These are phyloP conservation scores for Megacollybia platyphylla DNA, from an alignment of 1,284 basidiomycete species.

Conservation along the genomic window DNA sequence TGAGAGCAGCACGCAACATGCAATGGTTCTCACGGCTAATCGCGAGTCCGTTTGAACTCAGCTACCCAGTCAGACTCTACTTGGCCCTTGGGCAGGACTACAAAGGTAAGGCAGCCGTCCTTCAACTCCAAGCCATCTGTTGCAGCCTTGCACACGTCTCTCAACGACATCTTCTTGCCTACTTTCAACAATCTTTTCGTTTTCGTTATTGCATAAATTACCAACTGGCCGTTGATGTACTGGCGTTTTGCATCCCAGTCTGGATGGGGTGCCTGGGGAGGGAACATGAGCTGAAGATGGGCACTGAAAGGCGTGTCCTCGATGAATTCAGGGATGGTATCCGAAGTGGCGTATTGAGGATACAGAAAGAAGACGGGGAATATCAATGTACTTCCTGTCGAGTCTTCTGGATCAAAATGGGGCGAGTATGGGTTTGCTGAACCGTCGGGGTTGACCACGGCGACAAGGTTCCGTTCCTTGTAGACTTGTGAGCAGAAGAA, in stretches of 20 bases:
- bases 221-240: slow-evolving; percentile 57
- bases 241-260: slow-evolving; percentile 73
- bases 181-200: slow-evolving; percentile 75
- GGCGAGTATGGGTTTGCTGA: slow-evolving; percentile 43
- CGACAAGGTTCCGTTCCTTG: slow-evolving; percentile 56
- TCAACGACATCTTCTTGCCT: slow-evolving; percentile 78
- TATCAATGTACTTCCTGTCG: slow-evolving; percentile 47
- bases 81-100: slow-evolving; percentile 75
- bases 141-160: slow-evolving; percentile 60
- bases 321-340: slow-evolving; percentile 79
- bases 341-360: slow-evolving; percentile 80
- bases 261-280: slow-evolving; percentile 44
- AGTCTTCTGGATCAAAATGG: slow-evolving; percentile 50
- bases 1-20: slow-evolving; percentile 31
- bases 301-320: slow-evolving; percentile 77
- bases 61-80: slow-evolving; percentile 81
- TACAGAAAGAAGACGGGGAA: slow-evolving; percentile 90
- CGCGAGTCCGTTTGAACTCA: slow-evolving; percentile 66
- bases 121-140: slow-evolving; percentile 79
- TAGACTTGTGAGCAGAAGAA: slow-evolving; percentile 1
- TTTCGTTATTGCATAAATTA: slow-evolving; percentile 77
- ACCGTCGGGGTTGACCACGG: slow-evolving; percentile 44
- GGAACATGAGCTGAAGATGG: slow-evolving; percentile 79
- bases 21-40: slow-evolving; percentile 4
- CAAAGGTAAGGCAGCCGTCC: slow-evolving; percentile 80